These are phyloP conservation scores for Lentinus tigrinus DNA, from an alignment of 768 basidiomycete species.

Conservation along the genomic window DNA sequence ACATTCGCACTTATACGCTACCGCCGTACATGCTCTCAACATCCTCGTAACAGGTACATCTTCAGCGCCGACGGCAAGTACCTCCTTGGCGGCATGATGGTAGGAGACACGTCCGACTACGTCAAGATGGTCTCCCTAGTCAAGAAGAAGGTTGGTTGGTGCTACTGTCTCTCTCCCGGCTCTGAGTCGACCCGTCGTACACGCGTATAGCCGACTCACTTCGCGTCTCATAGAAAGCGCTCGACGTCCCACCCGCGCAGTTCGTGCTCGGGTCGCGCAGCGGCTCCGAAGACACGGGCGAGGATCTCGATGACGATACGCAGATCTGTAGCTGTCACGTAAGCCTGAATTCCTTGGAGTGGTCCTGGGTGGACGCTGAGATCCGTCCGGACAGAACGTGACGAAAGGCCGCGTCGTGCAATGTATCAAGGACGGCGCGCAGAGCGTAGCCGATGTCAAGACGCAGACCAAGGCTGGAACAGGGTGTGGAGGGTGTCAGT, in stretches of 20 bases:
- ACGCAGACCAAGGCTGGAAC: slow-evolving; percentile 67
- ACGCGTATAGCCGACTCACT: neutral
- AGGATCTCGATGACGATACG: slow-evolving; percentile 68
- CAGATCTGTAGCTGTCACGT: slow-evolving; percentile 73
- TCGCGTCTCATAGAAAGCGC: slow-evolving; percentile 48
- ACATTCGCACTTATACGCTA: neutral
- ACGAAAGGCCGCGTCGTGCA: slow-evolving; percentile 54
- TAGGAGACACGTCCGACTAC: slow-evolving; percentile 70
- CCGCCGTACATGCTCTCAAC: neutral
- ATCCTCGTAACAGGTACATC: slow-evolving; percentile 43
- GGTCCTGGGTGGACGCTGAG: neutral
- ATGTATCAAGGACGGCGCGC: slow-evolving; percentile 50
- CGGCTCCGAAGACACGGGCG: slow-evolving; percentile 55
- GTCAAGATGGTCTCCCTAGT: slow-evolving; percentile 68
- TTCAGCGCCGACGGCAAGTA: slow-evolving; percentile 71
- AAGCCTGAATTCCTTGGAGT: neutral
- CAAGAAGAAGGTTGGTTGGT: slow-evolving; percentile 62
- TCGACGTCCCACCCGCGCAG: slow-evolving; percentile 63
- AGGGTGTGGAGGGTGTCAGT: slow-evolving; percentile 64
- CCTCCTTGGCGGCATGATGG: slow-evolving; percentile 76
- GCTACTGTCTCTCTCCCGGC: too few relatives aligned
- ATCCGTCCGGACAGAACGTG: slow-evolving; percentile 46
- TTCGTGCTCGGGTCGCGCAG: slow-evolving; percentile 59
- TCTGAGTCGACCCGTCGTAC: neutral
- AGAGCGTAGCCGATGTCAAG: slow-evolving; percentile 55